Conservation (phyloP, 1,284 basidiomycete genomes). For the Exobasidium rhododendri region DNA sequence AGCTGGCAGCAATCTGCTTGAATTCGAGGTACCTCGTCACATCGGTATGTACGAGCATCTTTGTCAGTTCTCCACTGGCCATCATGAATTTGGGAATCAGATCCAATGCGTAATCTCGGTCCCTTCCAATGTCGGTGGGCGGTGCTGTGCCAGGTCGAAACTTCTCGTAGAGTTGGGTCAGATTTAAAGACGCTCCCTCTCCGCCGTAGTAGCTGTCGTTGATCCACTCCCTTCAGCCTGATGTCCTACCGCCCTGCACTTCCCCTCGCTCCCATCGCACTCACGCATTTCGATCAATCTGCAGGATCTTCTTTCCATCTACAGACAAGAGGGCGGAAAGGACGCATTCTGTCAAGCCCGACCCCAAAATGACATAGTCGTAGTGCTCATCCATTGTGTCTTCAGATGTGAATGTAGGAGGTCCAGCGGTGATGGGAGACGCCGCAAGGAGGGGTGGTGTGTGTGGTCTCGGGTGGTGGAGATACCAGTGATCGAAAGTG, state of each 20-base stretch:
- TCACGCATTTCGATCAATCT: slow-evolving; percentile 92
- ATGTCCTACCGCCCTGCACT: no score
- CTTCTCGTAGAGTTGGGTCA: slow-evolving; percentile 96
- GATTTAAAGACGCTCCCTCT: slow-evolving; percentile 92
- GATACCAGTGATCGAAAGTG: no score
- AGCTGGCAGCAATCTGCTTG: slow-evolving; percentile 98
- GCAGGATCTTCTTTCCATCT: slow-evolving; percentile 98
- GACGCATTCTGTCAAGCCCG: slow-evolving; percentile 96
- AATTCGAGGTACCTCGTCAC: slow-evolving; percentile 99
- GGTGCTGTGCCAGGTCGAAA: slow-evolving; percentile 64
- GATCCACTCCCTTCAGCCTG: no score
- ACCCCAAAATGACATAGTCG: slow-evolving; percentile 61
- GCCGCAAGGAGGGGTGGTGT: no score
- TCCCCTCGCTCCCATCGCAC: no score
- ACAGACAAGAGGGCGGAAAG: slow-evolving; percentile 82
- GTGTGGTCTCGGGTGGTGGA: no score
- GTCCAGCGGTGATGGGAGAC: no score
- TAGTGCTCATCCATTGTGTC: slow-evolving; percentile 12
- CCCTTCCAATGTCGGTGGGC: slow-evolving; percentile 59
- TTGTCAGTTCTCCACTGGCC: slow-evolving; percentile 93
- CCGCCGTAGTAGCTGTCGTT: slow-evolving; percentile 86
- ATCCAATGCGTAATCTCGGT: slow-evolving; percentile 54
- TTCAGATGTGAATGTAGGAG: background rate
- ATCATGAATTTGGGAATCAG: slow-evolving; percentile 67
- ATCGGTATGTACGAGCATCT: slow-evolving; percentile 98